These are phyloP conservation scores for Calonectria henricotiae DNA, from an alignment of 2,329 filamentous ascomycete genomes.

Conservation along the genomic window DNA sequence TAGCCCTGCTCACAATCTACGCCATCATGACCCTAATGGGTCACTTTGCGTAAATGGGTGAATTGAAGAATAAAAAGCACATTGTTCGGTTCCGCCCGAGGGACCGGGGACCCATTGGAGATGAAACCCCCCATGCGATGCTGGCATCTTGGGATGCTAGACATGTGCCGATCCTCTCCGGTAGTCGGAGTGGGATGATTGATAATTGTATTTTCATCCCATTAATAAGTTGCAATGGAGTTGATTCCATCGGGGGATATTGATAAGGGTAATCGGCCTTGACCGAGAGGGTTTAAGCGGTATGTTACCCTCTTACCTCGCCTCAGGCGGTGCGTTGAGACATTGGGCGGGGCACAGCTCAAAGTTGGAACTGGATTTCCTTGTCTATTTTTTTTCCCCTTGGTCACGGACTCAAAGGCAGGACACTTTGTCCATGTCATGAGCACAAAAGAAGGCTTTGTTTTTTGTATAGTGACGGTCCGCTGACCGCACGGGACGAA, in stretches of 20 bases:
- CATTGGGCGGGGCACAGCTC: not conserved
- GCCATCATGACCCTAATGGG: conserved; percentile 28
- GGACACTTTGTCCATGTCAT: not conserved
- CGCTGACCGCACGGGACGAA: conserved; percentile 11
- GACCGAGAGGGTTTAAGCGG: not conserved
- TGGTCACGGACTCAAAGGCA: not conserved
- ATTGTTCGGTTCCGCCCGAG: not conserved
- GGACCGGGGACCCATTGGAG: not conserved
- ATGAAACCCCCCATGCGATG: conserved; percentile 12
- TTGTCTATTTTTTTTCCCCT: not conserved
- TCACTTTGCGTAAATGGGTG: conserved; percentile 25
- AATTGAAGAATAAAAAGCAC: not conserved
- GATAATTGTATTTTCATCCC: conserved; percentile 12
- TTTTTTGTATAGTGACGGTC: conserved; percentile 8
- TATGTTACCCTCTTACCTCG: conserved; percentile 5
- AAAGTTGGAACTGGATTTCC: conserved; percentile 12
- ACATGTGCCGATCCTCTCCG: conserved; percentile 13
- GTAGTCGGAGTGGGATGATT: conserved; percentile 18
- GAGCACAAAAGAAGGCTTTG: conserved; percentile 3
- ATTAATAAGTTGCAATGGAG: not conserved
- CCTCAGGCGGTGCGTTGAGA: not conserved
- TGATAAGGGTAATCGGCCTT: not conserved
- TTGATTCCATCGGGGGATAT: not conserved
- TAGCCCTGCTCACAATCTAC: conserved; percentile 39
- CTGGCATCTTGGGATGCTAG: conserved; percentile 2